Percentiles rank a stretch among this genome's conserved stretches.
Evolutionary conservation across 371 early-diverging fungal genomes (phyloP).

Genomic region (Mortierella polycephala): DNA sequence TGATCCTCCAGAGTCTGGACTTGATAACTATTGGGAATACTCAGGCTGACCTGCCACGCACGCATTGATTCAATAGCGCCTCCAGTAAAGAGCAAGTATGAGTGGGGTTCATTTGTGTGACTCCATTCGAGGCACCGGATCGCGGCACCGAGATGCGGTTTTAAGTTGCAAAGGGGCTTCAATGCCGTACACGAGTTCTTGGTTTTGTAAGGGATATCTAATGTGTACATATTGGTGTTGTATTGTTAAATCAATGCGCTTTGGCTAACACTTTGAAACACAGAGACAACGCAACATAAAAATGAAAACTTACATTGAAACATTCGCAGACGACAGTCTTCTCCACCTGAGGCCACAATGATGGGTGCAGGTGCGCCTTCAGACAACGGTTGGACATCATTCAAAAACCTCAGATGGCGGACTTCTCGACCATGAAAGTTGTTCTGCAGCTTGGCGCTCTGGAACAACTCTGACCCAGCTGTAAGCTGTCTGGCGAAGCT

Average conservation of each 20-base stretch:
- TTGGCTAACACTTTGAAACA: conserved; percentile 43
- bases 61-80: conserved; percentile 62
- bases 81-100: conserved; percentile 60
- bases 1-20: conserved; percentile 32
- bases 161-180: conserved; percentile 46
- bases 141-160: conserved; percentile 42
- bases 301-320: conserved; percentile 46
- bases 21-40: conserved; percentile 54
- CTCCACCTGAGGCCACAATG: conserved; percentile 36
- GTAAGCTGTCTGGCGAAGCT: conserved; percentile 62
- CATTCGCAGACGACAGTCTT: conserved; percentile 40
- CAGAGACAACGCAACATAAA: conserved; percentile 41
- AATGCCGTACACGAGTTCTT: conserved; percentile 42
- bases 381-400: conserved; percentile 29
- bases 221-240: not conserved
- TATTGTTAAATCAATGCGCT: conserved; percentile 29
- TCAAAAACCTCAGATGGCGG: conserved; percentile 58
- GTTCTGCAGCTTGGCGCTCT: conserved; percentile 62
- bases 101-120: conserved; percentile 24
- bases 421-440: conserved; percentile 72
- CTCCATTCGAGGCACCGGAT: conserved; percentile 54
- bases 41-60: conserved; percentile 49
- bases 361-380: conserved; percentile 39
- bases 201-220: conserved; percentile 56
- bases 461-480: conserved; percentile 57